phyloP scores from a whole-genome alignment of 805 yeast species.

The Kuraishia borneana region DNA sequence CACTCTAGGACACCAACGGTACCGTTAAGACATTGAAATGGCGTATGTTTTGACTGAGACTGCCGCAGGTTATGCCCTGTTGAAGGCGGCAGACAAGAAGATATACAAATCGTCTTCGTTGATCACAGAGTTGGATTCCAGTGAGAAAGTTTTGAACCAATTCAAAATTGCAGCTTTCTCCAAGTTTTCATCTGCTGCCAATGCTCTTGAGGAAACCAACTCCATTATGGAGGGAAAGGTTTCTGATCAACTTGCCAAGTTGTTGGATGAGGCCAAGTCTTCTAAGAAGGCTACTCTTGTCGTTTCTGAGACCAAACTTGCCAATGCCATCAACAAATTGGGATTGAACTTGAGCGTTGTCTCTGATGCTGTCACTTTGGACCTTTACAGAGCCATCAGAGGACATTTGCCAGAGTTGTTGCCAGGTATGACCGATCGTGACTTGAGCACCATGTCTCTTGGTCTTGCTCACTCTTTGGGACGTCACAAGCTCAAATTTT shows the following conservation, averaged over 20 bases:
- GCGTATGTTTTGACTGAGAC: constrained; percentile 93
- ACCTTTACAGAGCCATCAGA: constrained; percentile 89
- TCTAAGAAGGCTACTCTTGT: constrained; percentile 81
- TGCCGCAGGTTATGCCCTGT: constrained; percentile 96
- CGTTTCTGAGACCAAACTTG: constrained; percentile 92
- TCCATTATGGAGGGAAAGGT: constrained; percentile 91
- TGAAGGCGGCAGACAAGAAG: constrained; percentile 96
- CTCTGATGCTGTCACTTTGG: constrained; percentile 90
- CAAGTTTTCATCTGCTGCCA: constrained; percentile 88
- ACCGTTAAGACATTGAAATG: no score
- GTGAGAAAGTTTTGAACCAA: constrained; percentile 79
- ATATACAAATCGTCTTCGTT: constrained; percentile 75
- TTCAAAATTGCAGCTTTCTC: constrained; percentile 94
- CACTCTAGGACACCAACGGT: no score
- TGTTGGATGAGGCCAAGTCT: constrained; percentile 65
- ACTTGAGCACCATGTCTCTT: constrained; percentile 86
- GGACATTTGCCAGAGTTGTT: constrained; percentile 88
- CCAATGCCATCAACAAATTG: constrained; percentile 90
- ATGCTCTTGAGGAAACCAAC: constrained; percentile 91
- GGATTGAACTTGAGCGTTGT: constrained; percentile 82
- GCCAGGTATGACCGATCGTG: constrained; percentile 84
- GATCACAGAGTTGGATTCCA: constrained; percentile 65
- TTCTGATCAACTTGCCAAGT: constrained; percentile 65
- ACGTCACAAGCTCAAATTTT: constrained; percentile 94
- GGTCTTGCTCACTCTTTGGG: constrained; percentile 99